A percentile compares a stretch with the other conserved stretches of the same genome.
These are phyloP conservation scores for Colletotrichum spaethianum DNA, from an alignment of 2,329 filamentous ascomycete species.

Conservation along the genomic window DNA sequence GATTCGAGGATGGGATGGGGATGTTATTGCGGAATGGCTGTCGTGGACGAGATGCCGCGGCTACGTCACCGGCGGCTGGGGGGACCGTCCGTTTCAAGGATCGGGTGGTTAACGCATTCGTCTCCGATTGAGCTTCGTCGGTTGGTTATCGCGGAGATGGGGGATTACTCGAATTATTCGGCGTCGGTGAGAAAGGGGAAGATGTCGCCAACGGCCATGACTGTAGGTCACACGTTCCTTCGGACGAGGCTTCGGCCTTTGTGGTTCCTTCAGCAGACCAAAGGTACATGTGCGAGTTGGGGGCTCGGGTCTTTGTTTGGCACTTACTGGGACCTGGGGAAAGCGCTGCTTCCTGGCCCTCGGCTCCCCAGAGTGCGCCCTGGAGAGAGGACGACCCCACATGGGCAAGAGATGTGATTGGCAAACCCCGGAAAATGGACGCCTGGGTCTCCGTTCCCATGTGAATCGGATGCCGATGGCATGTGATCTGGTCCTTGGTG, in stretches of 20 bases:
- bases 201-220: slow-evolving; percentile 27
- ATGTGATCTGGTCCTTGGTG: slow-evolving; percentile 30
- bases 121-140: slow-evolving; percentile 6
- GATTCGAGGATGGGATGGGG: not conserved
- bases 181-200: slow-evolving; percentile 16
- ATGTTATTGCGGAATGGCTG: not conserved
- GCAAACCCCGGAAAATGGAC: slow-evolving; percentile 38
- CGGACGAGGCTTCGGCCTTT: slow-evolving; percentile 30
- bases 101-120: slow-evolving; percentile 25
- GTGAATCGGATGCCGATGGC: slow-evolving; percentile 38
- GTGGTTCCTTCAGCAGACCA: slow-evolving; percentile 6
- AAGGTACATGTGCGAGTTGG: not conserved
- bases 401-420: slow-evolving; percentile 19
- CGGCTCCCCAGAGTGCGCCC: slow-evolving; percentile 36
- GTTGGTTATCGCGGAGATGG: not conserved
- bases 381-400: slow-evolving; percentile 22
- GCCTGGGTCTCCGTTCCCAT: slow-evolving; percentile 31
- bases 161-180: not conserved
- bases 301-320: slow-evolving; percentile 13
- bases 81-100: slow-evolving; percentile 5
- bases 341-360: slow-evolving; percentile 28
- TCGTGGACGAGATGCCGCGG: not conserved
- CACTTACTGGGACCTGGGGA: slow-evolving; percentile 2
- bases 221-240: slow-evolving; percentile 24
- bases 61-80: slow-evolving; percentile 29